Conservation (phyloP, 495 filamentous ascomycete species). For the Trichocladium antarcticum region DNA sequence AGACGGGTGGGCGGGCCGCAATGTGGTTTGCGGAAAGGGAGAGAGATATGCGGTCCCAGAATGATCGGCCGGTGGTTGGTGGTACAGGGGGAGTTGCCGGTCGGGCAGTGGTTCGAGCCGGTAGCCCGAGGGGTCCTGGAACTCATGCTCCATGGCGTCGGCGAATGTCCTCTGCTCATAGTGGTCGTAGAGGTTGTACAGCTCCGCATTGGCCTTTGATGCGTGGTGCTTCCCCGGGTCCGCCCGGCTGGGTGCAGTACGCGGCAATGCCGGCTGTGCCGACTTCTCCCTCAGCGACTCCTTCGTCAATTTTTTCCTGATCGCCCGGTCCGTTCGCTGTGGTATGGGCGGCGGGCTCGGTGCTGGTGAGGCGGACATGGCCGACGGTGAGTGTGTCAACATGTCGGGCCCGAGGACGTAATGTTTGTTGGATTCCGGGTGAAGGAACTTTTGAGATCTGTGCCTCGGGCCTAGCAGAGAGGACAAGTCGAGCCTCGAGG, state of each 20-base stretch:
- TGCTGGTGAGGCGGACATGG: constrained; percentile 27
- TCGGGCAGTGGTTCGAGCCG: constrained; percentile 1
- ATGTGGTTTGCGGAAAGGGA: constrained; percentile 9
- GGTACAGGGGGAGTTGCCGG: constrained; percentile 7
- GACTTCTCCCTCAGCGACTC: constrained; percentile 23
- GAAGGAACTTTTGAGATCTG: constrained; percentile 13
- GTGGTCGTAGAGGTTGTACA: constrained; percentile 41
- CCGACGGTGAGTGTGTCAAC: constrained; percentile 32
- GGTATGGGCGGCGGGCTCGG: constrained; percentile 19
- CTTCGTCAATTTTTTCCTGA: constrained; percentile 24
- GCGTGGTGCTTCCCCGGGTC: constrained; percentile 4
- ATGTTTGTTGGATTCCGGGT: constrained; percentile 9
- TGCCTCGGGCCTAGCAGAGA: constrained; percentile 18
- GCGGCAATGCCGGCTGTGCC: constrained; percentile 1
- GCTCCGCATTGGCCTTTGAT: constrained; percentile 22
- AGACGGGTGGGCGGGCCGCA: constrained; percentile 3
- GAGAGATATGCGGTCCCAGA: constrained; percentile 12
- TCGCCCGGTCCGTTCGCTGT: constrained; percentile 17
- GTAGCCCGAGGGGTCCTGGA: constrained; percentile 1
- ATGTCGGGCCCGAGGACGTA: constrained; percentile 22
- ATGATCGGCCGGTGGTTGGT: constrained; percentile 4
- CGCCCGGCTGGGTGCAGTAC: neutral
- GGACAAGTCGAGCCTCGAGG: constrained; percentile 39
- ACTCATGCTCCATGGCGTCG: constrained; percentile 28
- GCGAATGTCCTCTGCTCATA: constrained; percentile 42